Base-by-base conservation (phyloP, 345 rosid species). In the Hibiscus syriacus region DNA sequence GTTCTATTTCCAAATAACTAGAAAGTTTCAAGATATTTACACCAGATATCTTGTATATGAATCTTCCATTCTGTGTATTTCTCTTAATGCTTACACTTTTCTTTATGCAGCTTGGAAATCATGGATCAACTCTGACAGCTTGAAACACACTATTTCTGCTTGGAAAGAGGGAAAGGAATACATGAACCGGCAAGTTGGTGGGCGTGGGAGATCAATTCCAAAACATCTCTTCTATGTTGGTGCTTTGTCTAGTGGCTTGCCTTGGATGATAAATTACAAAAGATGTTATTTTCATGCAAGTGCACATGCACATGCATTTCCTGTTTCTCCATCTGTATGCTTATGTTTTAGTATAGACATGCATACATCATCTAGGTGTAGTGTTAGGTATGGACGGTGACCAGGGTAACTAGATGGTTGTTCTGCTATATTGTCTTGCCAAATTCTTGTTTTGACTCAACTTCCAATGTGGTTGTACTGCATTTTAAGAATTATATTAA, bases 91-190 rank as follows among this genome's bases (percentile, higher is more conserved):
- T 45, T 45, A 16, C 50, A 45, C 50, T 45, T 45, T 45, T 16
- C 50, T 45, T 45, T 14, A 3, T 1, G 50, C 90, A 90, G 96
- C 86, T 90, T 60, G 90, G 92, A 70, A 83, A 82, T 74, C 85
- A 80, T 71, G 92, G 91, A 60, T 84, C 96, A 49, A 87, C 85
- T 78, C 78, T 90, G 84, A 90, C 92, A 25, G 96, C 78, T 90
- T 63, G 96, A 90, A 71, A 85, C 90, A 1, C 77, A 85, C 97
- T 19, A 92, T 94, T 77, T 85, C 98, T 39, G 99, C 99, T 57
- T 94, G 99, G 99, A 94, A 94, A 77, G 96, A 86, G 70, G 96
- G 87, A 25, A 92, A 88, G 79, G 76, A 82, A 58, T 81, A 84
- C 65, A 81, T 88, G 70, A 85, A 77, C 69, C 73, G 92, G 69